phyloP scores from a whole-genome alignment of 257 asterid species.

The Ligustrum vulgare region DNA sequence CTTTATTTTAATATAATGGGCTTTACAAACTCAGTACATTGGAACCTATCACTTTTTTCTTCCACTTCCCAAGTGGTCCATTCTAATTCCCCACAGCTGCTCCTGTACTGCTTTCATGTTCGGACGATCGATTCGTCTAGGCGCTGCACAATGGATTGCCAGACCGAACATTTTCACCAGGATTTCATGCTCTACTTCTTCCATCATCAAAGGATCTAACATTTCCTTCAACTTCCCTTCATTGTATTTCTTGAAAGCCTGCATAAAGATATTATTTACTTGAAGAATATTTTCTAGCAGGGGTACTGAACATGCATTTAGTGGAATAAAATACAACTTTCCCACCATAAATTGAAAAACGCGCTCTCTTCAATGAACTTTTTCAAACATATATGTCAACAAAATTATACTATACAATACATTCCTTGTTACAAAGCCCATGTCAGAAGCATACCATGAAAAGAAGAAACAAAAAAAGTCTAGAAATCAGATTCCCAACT shows the following conservation, averaged over 20 bases:
- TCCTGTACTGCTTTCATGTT: slow-evolving; percentile 81
- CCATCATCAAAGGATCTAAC: slow-evolving; percentile 74
- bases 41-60: slow-evolving; percentile 27
- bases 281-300: slow-evolving; percentile 2
- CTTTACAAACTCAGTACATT: not conserved
- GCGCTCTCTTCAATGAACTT: not conserved
- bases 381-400: not conserved
- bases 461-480: no score
- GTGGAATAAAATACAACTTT: not conserved
- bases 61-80: slow-evolving; percentile 67
- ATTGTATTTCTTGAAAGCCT: slow-evolving; percentile 72
- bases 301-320: not conserved
- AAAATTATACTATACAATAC: not conserved
- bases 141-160: slow-evolving; percentile 89
- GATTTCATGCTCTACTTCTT: slow-evolving; percentile 47
- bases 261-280: slow-evolving; percentile 23
- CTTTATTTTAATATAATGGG: not conserved
- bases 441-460: not conserved
- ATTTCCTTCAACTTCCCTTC: slow-evolving; percentile 53
- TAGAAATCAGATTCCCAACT: not conserved
- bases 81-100: slow-evolving; percentile 88
- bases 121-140: slow-evolving; percentile 80
- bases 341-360: not conserved
- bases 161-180: slow-evolving; percentile 66
- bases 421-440: not conserved